These are phyloP conservation scores for Plasmodium vivax DNA, from an alignment of 169 alveolate genomes.

Conservation along the genomic window DNA sequence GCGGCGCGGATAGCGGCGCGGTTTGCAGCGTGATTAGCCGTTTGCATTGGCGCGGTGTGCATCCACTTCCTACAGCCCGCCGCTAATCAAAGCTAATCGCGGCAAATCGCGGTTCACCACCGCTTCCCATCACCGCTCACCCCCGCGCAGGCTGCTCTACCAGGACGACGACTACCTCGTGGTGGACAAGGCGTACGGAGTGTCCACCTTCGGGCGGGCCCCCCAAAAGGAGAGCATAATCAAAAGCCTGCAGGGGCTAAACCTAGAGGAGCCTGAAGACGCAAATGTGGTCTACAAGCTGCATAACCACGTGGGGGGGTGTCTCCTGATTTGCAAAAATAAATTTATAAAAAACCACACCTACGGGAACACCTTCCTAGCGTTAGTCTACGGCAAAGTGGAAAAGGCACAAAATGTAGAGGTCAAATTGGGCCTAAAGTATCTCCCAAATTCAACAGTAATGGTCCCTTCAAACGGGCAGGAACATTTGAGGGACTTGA, in stretches of 20 bases:
- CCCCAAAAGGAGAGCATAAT: slow-evolving; percentile 31
- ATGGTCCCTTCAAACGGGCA: slow-evolving; percentile 35
- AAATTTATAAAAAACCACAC: slow-evolving; percentile 21
- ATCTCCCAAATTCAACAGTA: slow-evolving; percentile 35
- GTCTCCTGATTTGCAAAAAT: slow-evolving; percentile 47
- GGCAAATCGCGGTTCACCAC: too few species aligned
- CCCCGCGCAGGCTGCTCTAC: slow-evolving; percentile 13
- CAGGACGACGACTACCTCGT: slow-evolving; percentile 55
- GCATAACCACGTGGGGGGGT: slow-evolving; percentile 27
- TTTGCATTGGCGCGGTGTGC: background rate
- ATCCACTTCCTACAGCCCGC: background rate
- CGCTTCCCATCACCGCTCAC: background rate
- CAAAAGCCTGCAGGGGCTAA: slow-evolving; percentile 2
- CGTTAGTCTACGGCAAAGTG: slow-evolving; percentile 45
- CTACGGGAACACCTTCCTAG: slow-evolving; percentile 40
- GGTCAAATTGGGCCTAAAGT: slow-evolving; percentile 23
- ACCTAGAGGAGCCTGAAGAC: background rate
- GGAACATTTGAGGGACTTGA: background rate
- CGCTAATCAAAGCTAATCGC: too few species aligned
- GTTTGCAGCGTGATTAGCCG: too few species aligned
- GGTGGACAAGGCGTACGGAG: slow-evolving; percentile 24
- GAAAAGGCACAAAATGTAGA: slow-evolving; percentile 6
- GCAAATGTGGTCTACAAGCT: slow-evolving; percentile 22
- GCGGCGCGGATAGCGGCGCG: too few species aligned
- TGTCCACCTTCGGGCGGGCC: slow-evolving; percentile 39